Evolutionary conservation across 495 filamentous ascomycete genomes (phyloP), one percentile per base, ranked within the genome.

Genomic region (Astrothelium macrocarpum): DNA sequence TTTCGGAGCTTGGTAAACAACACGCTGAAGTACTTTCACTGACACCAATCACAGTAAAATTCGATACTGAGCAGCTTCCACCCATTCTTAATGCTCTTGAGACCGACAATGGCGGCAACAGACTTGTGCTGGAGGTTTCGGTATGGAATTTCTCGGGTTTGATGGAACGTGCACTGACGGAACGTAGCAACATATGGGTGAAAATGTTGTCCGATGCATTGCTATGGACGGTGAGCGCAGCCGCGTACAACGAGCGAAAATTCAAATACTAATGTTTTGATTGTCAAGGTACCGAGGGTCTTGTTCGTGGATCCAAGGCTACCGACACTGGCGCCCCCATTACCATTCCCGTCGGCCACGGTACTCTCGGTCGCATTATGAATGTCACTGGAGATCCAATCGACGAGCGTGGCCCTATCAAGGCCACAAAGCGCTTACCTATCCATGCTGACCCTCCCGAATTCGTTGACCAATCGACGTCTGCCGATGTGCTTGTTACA

Each of bases 321-420:
- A 80, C 77, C 70, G 94, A 98, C 78, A 96, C 93, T 73, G 95
- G 95, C 76, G 81, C 85, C 66, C 94, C 94, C 74, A 98, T 98
- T 84, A 93, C 86, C 80, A 90, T 98, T 74, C 94, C 94, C 74
- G 94, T 98, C 82, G 94, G 94, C 74, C 84, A 85, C 72, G 91
- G 84, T 74, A 96, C 92, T 62, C 89, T 98, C 68, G 94, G 94
- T 73, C 94, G 94, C 86, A 98, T 98, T 84, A 91, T 98, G 83
- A 98, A 98, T 85, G 94, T 98, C 81, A 98, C 94, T 82, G 94
- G 94, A 84, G 91, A 98, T 80, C 95, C 94, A 75, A 97, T 98
- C 82, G 94, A 98, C 75, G 94, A 97, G 85, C 91, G 95, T 82
- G 94, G 94, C 63, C 92, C 92, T 69, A 89, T 98, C 85, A 96